phyloP scores from a whole-genome alignment of 495 filamentous ascomycete genomes.

The Clavariopsis aquatica region DNA sequence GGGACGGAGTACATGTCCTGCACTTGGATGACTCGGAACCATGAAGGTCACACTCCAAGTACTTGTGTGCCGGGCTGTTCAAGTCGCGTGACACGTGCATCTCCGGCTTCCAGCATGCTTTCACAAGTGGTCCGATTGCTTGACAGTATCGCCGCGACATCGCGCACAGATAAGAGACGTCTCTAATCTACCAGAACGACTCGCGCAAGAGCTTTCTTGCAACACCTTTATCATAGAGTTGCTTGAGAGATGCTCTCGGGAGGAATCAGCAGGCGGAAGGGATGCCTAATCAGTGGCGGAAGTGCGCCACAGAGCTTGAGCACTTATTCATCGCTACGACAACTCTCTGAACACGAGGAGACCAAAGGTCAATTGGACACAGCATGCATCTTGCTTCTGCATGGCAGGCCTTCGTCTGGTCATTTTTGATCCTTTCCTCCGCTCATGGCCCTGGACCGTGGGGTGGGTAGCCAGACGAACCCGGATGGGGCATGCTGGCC shows the following conservation, averaged over 20 bases:
- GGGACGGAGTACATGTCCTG: no score
- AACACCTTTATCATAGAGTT: neutral
- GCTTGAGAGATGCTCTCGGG: neutral
- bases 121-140: neutral
- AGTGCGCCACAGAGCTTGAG: neutral
- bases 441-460: slow-evolving; percentile 11
- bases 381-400: neutral
- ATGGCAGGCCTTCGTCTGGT: neutral
- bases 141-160: neutral
- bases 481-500: neutral
- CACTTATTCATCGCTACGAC: neutral
- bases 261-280: slow-evolving; percentile 7
- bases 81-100: no score
- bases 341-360: neutral
- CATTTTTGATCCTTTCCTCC: slow-evolving; percentile 6
- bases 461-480: neutral
- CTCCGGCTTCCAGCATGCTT: neutral
- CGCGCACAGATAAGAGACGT: neutral
- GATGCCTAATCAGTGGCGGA: slow-evolving; percentile 2
- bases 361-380: neutral
- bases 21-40: no score
- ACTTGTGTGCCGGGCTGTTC: no score
- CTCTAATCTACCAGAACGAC: neutral
- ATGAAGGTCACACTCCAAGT: no score
- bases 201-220: neutral